Evolutionary conservation across 768 basidiomycete genomes (phyloP), one percentile per base, ranked within the genome.

Genomic region (Leccinum barrowsii): DNA sequence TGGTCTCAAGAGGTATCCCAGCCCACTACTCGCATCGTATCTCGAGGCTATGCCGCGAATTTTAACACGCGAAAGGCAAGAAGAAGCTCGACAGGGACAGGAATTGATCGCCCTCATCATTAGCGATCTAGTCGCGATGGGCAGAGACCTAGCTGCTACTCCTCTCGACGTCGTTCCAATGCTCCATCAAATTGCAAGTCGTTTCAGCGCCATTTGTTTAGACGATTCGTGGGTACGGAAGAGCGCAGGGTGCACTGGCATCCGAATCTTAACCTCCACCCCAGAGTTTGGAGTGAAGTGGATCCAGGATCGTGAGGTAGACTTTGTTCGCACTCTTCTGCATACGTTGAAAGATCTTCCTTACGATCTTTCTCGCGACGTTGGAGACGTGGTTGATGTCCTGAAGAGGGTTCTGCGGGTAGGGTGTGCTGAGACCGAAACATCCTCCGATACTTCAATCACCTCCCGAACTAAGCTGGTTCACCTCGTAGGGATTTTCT

Each of bases 301-400:
- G 90, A 80, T 93, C 55, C 80, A 83, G 59, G 91, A 95, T 55
- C 86, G 93, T 50, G 91, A 96, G 70, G 80, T 91, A 30, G 96
- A 98, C 62, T 84, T 97, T 60, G 84, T 94, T 54, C 90, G 94
- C 53, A 93, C 90, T 5, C 80, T 98, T 24, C 78, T 98, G 30
- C 92, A 94, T 66, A 87, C 95, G 60, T 78, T 99, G 50, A 97
- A 98, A 70, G 96, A 98, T 68, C 89, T 97, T 66, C 94, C 96
- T 0, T 82, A 84, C 62, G 95, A 98, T 65, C 80, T 94, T 21
- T 92, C 94, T 15, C 83, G 85, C 6, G 86, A 94, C 63, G 84
- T 92, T 26, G 83, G 87, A 32, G 84, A 89, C 50, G 89, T 96
- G 19, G 77, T 86, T 7, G 85, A 89, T 56, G 86, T 92, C n/a